These are phyloP conservation scores for Diaporthe eres DNA, from an alignment of 2,329 filamentous ascomycete genomes.

Conservation along the genomic window DNA sequence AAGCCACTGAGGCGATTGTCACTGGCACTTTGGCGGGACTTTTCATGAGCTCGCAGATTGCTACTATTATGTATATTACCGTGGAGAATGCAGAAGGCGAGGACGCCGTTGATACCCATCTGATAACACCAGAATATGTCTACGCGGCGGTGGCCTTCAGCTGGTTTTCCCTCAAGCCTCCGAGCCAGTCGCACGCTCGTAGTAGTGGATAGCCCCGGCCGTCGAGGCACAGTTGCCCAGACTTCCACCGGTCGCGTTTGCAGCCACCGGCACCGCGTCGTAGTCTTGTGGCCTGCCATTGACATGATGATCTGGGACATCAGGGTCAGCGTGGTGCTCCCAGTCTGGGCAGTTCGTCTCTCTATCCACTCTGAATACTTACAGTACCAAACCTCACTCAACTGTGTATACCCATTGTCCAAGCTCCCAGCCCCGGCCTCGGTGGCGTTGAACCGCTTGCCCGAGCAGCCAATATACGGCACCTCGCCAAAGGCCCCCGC, in stretches of 20 bases:
- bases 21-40: not conserved
- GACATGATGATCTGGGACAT: constrained; percentile 65
- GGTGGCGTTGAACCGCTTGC: constrained; percentile 73
- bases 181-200: constrained; percentile 61
- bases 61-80: constrained; percentile 21
- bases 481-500: constrained; percentile 63
- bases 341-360: not conserved
- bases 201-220: constrained; percentile 67
- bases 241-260: constrained; percentile 62
- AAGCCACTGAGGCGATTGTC: not conserved
- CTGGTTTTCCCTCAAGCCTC: constrained; percentile 42
- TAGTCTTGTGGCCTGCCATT: constrained; percentile 69
- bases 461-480: constrained; percentile 74
- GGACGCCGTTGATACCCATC: constrained; percentile 28
- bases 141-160: not conserved
- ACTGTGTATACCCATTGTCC: constrained; percentile 69
- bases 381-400: constrained; percentile 77
- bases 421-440: constrained; percentile 65
- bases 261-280: constrained; percentile 59
- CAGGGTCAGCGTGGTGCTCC: not conserved
- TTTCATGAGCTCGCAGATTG: not conserved
- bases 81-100: constrained; percentile 19
- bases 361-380: not conserved
- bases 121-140: not conserved
- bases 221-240: constrained; percentile 69